Evolutionary conservation across 176 grass and related monocot species (phyloP), one percentile per base, ranked within the genome.

Genomic region (Triticum urartu): DNA sequence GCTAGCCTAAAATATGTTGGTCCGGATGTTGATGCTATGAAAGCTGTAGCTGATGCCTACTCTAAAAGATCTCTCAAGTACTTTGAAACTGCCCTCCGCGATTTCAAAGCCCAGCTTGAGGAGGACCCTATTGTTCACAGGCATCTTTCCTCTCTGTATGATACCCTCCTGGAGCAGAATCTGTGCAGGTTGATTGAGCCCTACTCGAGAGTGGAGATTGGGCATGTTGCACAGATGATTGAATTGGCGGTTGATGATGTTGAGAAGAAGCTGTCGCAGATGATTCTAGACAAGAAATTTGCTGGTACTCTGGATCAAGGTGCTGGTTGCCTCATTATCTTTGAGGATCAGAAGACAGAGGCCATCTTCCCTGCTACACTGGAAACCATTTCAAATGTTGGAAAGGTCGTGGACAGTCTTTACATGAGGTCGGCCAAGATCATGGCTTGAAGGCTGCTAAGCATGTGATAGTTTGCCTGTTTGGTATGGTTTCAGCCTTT

Each of bases 1-100:
- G 90, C 90, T 22, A 90, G 93, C 67, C 79, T 95, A 86, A 91
- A 92, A 50, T 95, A 95, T 84, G 26, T 85, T 3, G 93, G 93
- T 58, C 88, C 93, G 77, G 95, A 98, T 85, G 89, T 98, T 90
- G 95, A 98, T 88, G 95, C 95, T 78, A 95, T 95, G 92, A 98
- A 93, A 86, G 88, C 86, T n/a, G 93, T 95, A 18, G 93, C 93
- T 38, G 93, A 95, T 45, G 90, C 93, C 9, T 88, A 95, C 62
- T 82, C 88, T 33, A 92, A 90, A 85, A 85, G 90, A 79, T 95
- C 90, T 58, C 83, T 95, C 2, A 95, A 92, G 32, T 92, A 86
- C 73, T 95, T 95, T 54, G 90, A 95, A 90, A 92, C 90, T 11
- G 88, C 93, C 30, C 90, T 92, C 7, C 75, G 68, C 48, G 88